These are phyloP conservation scores for Oleoguttula mirabilis DNA, from an alignment of 495 filamentous ascomycete genomes.

Conservation along the genomic window DNA sequence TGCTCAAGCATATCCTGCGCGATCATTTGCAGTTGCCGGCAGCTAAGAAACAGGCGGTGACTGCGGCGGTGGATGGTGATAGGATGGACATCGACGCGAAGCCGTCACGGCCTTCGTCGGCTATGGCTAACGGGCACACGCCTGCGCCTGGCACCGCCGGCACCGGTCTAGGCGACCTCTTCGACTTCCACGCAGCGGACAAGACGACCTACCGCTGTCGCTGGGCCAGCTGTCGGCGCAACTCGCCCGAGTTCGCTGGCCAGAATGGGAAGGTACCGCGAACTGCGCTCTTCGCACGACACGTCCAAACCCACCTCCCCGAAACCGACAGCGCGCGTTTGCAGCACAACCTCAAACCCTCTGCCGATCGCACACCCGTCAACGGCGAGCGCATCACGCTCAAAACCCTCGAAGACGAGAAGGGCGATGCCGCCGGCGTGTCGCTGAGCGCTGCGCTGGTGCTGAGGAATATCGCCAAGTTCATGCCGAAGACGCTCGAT, in stretches of 20 bases:
- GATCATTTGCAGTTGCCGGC: constrained; percentile 54
- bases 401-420: constrained; percentile 70
- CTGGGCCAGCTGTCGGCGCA: constrained; percentile 11
- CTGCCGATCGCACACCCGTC: constrained; percentile 25
- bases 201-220: constrained; percentile 6
- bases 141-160: not conserved
- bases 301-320: constrained; percentile 55
- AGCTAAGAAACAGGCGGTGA: not conserved
- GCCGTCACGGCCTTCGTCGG: not conserved
- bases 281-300: constrained; percentile 38
- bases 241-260: constrained; percentile 9
- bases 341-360: constrained; percentile 22
- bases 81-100: constrained; percentile 40
- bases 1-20: constrained; percentile 62
- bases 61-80: constrained; percentile 21
- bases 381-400: constrained; percentile 38
- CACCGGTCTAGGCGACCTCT: not conserved
- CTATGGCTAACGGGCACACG: not conserved
- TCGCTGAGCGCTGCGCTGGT: constrained; percentile 76
- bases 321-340: constrained; percentile 27
- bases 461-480: constrained; percentile 66
- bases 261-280: not conserved
- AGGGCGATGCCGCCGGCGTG: constrained; percentile 67
- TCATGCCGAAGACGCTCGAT: constrained; percentile 8
- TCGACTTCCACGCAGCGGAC: constrained; percentile 15